Base-by-base conservation (phyloP, 306 rosid species). In the Sicyos baderoa region DNA sequence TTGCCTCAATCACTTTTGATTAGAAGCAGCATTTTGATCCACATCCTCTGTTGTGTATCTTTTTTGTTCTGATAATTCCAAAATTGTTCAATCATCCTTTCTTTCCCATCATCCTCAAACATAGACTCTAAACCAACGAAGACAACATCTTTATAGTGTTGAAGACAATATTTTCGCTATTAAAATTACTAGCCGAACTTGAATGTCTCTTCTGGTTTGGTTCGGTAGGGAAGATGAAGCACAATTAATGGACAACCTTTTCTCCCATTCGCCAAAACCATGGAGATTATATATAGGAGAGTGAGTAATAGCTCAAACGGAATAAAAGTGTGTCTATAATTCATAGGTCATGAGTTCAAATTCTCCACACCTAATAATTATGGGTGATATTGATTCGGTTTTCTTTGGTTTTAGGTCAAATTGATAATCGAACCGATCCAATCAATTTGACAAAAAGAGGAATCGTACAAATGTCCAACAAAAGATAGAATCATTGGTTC, bases 61-160 rank as follows among this genome's bases (percentile, higher is more conserved):
- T 83, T 87, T 64, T 76, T 76, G 68, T 81, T 84, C 68, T 81
- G 81, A 84, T 82, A 91, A 37, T 82, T 64, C 95, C 92, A 87
- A 23, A 89, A 79, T 48, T 54, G 42, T 55, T 86, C 82, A 16
- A 87, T 82, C 77, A 86, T 53, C 54, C 54, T 80, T 74, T 80
- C 77, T 78, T 89, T 91, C 65, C 81, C 96, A 3, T 77, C 72
- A 81, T 87, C 84, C 84, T 83, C 94, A 27, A 73, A 74, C 3
- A 84, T 73, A 9, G 86, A 53, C 74, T 88, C 91, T 74, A 77
- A 80, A 75, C 96, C 92, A 79, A 89, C 84, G 82, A 88, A 92
- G 59, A 78, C 88, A 56, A 79, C 83, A 81, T 89, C 91, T 81
- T 81, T 87, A 68, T 89, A 92, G 84, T 79, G 84, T 66, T 81